A percentile compares a stretch with the other conserved stretches of the same genome.
These are phyloP conservation scores for Lineolata rhizophorae DNA, from an alignment of 495 filamentous ascomycete species.

Conservation along the genomic window DNA sequence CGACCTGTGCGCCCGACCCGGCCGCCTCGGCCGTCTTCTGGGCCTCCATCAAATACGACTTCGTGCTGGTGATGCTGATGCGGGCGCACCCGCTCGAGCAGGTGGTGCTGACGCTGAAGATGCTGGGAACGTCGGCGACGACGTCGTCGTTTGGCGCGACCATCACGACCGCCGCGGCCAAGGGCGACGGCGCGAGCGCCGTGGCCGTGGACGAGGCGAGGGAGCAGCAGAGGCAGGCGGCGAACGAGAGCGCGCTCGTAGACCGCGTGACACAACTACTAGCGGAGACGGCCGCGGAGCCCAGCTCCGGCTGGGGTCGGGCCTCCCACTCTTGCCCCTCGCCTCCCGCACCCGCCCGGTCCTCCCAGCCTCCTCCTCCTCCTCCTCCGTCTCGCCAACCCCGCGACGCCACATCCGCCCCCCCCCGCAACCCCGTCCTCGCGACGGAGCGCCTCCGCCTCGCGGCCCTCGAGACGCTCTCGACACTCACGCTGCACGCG, in stretches of 20 bases:
- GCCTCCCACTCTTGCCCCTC: too few species aligned
- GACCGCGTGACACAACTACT: conserved; percentile 38
- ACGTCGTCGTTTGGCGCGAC: conserved; percentile 38
- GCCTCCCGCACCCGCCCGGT: too few species aligned
- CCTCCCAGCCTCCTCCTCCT: too few species aligned
- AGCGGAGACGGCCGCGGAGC: conserved; percentile 30
- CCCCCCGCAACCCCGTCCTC: too few species aligned
- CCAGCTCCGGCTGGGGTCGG: too few species aligned
- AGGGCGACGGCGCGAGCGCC: conserved; percentile 26
- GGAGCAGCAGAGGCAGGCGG: conserved; percentile 26
- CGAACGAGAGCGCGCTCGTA: conserved; percentile 35
- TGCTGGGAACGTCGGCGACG: conserved; percentile 37
- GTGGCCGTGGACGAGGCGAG: conserved; percentile 6
- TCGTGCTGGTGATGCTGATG: conserved; percentile 41
- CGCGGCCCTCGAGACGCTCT: conserved; percentile 33
- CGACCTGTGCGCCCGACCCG: background rate
- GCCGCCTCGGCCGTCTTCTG: conserved; percentile 27
- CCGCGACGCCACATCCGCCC: conserved; percentile 6
- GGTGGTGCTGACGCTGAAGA: conserved; percentile 31
- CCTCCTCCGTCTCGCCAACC: conserved; percentile 25
- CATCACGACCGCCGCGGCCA: conserved; percentile 2
- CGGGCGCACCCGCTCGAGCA: conserved; percentile 26
- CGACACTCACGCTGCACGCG: conserved; percentile 22
- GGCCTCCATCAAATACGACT: conserved; percentile 35
- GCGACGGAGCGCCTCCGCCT: conserved; percentile 35